Conservation (phyloP, 2,329 filamentous ascomycete species). For the Ophiostoma tasmaniense region DNA sequence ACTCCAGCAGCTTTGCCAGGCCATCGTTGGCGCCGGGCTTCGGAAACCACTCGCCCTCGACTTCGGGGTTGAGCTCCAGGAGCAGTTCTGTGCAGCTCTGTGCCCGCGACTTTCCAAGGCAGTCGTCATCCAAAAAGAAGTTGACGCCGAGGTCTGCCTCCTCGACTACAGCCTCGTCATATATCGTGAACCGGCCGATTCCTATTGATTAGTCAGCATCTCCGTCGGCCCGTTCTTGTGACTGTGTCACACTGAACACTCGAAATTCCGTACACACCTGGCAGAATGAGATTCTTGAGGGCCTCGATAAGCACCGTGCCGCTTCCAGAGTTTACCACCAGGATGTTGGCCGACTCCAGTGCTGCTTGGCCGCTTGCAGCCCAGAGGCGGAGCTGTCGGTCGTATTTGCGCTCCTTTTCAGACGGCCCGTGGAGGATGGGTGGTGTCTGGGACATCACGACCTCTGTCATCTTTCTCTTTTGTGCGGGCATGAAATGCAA, state of each 20-base stretch:
- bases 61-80: conserved; percentile 86
- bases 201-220: conserved; percentile 37
- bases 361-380: conserved; percentile 85
- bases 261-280: conserved; percentile 30
- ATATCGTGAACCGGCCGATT: conserved; percentile 85
- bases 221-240: too few species aligned
- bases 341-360: conserved; percentile 82
- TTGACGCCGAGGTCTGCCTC: conserved; percentile 87
- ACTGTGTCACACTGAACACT: background rate
- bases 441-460: conserved; percentile 37
- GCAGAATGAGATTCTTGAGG: conserved; percentile 93
- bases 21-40: conserved; percentile 24
- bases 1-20: conserved; percentile 31
- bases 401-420: conserved; percentile 71
- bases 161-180: conserved; percentile 67
- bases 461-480: conserved; percentile 35
- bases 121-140: conserved; percentile 83
- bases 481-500: background rate
- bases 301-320: conserved; percentile 84
- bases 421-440: conserved; percentile 45
- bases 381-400: conserved; percentile 91
- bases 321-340: conserved; percentile 79
- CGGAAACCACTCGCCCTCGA: conserved; percentile 63
- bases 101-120: conserved; percentile 68
- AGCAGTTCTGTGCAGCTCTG: conserved; percentile 69